Conservation (phyloP, 768 basidiomycete species). For the Hydnomerulius pinastri region DNA sequence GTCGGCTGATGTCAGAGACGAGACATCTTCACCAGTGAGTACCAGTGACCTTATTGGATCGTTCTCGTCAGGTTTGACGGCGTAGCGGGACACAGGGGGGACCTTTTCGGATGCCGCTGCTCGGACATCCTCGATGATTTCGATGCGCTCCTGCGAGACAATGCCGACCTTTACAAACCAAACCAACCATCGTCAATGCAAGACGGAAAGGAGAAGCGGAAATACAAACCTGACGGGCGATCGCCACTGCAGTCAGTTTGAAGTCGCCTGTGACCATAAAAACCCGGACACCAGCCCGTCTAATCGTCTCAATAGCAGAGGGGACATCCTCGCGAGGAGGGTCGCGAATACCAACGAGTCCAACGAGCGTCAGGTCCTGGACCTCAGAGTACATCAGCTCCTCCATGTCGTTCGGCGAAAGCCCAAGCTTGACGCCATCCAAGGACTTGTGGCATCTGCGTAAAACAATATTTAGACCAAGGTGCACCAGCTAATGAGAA, state of each 20-base stretch:
- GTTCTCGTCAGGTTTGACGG: slow-evolving; percentile 39
- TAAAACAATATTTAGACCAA: not conserved
- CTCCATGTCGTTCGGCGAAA: slow-evolving; percentile 27
- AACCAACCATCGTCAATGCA: not conserved
- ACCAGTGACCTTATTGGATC: slow-evolving; percentile 42
- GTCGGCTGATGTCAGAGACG: slow-evolving; percentile 35
- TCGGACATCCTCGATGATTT: slow-evolving; percentile 31
- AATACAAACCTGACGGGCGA: slow-evolving; percentile 45
- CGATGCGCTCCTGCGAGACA: slow-evolving; percentile 41
- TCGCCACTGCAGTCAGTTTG: slow-evolving; percentile 53
- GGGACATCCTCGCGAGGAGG: slow-evolving; percentile 56
- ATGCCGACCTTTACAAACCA: slow-evolving; percentile 40
- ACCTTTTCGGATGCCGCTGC: slow-evolving; percentile 13
- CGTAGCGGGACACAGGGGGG: slow-evolving; percentile 14
- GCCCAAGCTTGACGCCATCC: slow-evolving; percentile 17
- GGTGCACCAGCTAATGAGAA: not conserved
- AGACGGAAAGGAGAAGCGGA: not conserved
- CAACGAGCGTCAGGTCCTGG: slow-evolving; percentile 45
- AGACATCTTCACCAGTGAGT: slow-evolving; percentile 47
- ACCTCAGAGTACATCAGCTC: slow-evolving; percentile 43
- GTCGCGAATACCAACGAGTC: slow-evolving; percentile 57
- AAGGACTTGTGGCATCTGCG: slow-evolving; percentile 32
- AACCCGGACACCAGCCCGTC: slow-evolving; percentile 52
- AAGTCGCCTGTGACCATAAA: slow-evolving; percentile 64
- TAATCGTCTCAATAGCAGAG: slow-evolving; percentile 47